Percentiles rank a stretch among this genome's conserved stretches.
Evolutionary conservation across 306 rosid species (phyloP).

Genomic region (Sphenostylis stenocarpa): DNA sequence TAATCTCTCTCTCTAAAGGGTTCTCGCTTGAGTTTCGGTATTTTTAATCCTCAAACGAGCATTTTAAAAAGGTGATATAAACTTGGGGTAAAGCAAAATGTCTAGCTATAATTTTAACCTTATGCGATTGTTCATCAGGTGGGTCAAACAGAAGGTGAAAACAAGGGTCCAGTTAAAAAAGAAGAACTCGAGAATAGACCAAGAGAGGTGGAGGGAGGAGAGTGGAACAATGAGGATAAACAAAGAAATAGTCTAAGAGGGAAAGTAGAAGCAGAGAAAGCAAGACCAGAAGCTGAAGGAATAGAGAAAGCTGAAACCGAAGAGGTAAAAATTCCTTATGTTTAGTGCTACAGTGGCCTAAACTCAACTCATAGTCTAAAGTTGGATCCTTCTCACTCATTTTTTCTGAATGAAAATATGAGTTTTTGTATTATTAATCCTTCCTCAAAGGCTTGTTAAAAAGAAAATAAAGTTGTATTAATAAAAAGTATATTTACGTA

Average conservation of each 20-base stretch:
- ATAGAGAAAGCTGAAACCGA: conserved; percentile 1
- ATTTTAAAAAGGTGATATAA: not conserved
- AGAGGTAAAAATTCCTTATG: not conserved
- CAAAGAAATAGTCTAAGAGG: not conserved
- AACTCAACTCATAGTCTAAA: not conserved
- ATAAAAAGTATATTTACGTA: not conserved
- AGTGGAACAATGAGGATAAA: not conserved
- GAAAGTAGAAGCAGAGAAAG: conserved; percentile 12
- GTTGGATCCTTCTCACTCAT: not conserved
- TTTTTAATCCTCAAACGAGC: not conserved
- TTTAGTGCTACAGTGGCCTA: not conserved
- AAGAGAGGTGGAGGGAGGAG: not conserved
- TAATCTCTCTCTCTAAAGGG: not conserved
- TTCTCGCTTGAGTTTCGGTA: not conserved
- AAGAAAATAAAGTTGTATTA: not conserved
- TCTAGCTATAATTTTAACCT: not conserved
- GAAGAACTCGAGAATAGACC: conserved; percentile 3
- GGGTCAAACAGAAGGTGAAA: conserved; percentile 30
- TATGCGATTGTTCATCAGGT: not conserved
- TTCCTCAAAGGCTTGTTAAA: not conserved
- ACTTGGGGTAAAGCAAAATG: not conserved
- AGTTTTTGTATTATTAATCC: not conserved
- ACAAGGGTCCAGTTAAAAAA: not conserved
- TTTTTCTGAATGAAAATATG: not conserved
- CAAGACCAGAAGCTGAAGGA: not conserved